Evolutionary conservation across 1,139 yeast species (phyloP), one percentile per base, ranked within the genome.

Genomic region (Pichia sp.): DNA sequence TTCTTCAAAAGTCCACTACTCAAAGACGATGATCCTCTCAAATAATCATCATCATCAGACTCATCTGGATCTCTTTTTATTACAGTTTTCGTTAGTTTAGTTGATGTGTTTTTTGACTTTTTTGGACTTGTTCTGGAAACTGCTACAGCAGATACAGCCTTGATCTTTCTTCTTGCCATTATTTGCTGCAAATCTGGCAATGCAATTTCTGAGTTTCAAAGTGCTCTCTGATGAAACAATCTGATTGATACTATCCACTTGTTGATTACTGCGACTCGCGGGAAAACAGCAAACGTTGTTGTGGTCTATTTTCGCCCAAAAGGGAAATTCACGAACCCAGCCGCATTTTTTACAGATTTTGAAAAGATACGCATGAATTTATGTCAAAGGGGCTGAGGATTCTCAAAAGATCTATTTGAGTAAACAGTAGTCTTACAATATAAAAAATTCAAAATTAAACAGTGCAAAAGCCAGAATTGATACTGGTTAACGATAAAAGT

Each of bases 1-100:
- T 74, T 74, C 43, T 75, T 59, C 47, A 67, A 60, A 12, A 72
- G 52, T 2, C 78, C 77, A 21, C 40, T 36, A 2, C 37, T 31
- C 17, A 14, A 9, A 7, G 34, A 21, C 4, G 32, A 7, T n/a
- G 26, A 25, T 20, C 32, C 42, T 12, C 31, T 28, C 1, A 28
- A 17, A 36, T 35, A 43, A 25, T 35, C 38, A 11, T 36, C 43
- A 3, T 40, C 40, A 28, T 41, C 44, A 4, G 46, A 43, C 6
- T 30, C 44, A 38, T 43, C 41, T 10, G 39, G 36, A 33, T 42
- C 42, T 14, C 38, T 26, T 23, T 42, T 43, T 2, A 37, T 25
- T 8, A 36, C 21, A 3, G 22, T 36, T 10, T 31, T 31, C 24
- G 21, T 15, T 18, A 21, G 12, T 18, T 14, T 31, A 6, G 8